These are phyloP conservation scores for Boletus sp. DNA, from an alignment of 768 basidiomycete genomes.

Conservation along the genomic window DNA sequence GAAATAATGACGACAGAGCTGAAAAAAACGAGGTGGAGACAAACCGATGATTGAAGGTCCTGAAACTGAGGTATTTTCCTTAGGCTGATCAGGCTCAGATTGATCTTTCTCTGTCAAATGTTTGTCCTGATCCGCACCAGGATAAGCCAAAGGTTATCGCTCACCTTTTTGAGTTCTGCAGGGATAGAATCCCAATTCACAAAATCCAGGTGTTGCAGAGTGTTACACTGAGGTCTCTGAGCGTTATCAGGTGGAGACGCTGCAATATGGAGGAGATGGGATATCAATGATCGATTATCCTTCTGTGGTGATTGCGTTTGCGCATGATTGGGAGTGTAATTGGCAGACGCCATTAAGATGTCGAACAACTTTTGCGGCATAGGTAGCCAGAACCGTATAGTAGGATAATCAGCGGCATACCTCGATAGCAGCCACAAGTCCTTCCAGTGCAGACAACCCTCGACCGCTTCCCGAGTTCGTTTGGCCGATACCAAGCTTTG, in stretches of 20 bases:
- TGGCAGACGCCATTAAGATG: slow-evolving; percentile 24
- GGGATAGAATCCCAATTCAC: slow-evolving; percentile 62
- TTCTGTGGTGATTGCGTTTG: slow-evolving; percentile 25
- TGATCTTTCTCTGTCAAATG: slow-evolving; percentile 51
- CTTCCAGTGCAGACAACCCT: slow-evolving; percentile 71
- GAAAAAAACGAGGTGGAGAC: slow-evolving; percentile 14
- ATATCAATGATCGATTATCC: slow-evolving; percentile 28
- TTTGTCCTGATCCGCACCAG: not conserved
- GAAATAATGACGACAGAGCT: not conserved
- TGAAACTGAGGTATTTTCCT: slow-evolving; percentile 44
- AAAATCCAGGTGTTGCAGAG: slow-evolving; percentile 41
- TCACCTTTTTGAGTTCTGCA: slow-evolving; percentile 57
- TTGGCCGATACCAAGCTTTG: slow-evolving; percentile 54
- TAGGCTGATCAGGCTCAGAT: slow-evolving; percentile 50
- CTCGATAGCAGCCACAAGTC: slow-evolving; percentile 66
- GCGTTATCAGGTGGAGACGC: slow-evolving; percentile 53
- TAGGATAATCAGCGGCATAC: slow-evolving; percentile 35
- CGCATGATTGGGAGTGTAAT: slow-evolving; percentile 7
- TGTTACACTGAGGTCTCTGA: slow-evolving; percentile 55
- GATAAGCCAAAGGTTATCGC: not conserved
- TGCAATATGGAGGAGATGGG: slow-evolving; percentile 61
- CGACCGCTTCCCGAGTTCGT: slow-evolving; percentile 44
- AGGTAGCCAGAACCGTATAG: not conserved
- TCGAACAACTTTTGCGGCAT: slow-evolving; percentile 43
- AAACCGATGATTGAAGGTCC: slow-evolving; percentile 49